A percentile compares a stretch with the other conserved stretches of the same genome.
These are phyloP conservation scores for Boletus vermiculosoides DNA, from an alignment of 768 basidiomycete genomes.

Conservation along the genomic window DNA sequence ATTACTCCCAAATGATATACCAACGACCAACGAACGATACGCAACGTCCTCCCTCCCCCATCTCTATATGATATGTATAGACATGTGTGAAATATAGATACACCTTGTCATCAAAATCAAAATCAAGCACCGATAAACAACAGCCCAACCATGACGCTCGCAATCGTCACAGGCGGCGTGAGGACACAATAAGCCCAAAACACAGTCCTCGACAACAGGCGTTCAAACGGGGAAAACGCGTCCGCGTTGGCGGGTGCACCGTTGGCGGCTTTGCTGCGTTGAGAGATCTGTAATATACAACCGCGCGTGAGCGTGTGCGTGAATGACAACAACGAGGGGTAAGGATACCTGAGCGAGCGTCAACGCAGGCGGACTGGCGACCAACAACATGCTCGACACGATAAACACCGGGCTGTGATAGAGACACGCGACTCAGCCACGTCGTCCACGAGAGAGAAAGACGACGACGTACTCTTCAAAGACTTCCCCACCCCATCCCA, in stretches of 20 bases:
- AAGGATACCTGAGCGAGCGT: conserved; percentile 54
- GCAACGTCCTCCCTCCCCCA: too few relatives aligned
- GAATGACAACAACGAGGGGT: not conserved
- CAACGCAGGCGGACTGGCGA: conserved; percentile 79
- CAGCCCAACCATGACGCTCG: conserved; percentile 74
- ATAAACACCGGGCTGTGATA: conserved; percentile 81
- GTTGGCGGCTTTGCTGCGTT: conserved; percentile 1
- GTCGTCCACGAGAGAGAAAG: not conserved
- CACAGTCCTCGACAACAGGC: conserved; percentile 86
- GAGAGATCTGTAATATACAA: conserved; percentile 31
- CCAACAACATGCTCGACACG: conserved; percentile 77
- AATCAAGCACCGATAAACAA: conserved; percentile 52
- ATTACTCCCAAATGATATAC: too few relatives aligned
- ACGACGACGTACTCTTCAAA: conserved; percentile 70
- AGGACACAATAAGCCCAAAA: conserved; percentile 91
- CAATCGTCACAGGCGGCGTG: conserved; percentile 81
- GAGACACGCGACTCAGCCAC: not conserved
- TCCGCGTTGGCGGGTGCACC: not conserved
- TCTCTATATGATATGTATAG: too few relatives aligned
- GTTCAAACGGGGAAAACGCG: conserved; percentile 57
- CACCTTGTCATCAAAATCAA: too few relatives aligned
- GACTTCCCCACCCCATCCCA: conserved; percentile 40
- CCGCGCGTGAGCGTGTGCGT: not conserved
- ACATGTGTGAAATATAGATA: too few relatives aligned
- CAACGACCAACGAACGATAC: too few relatives aligned